A percentile compares a stretch with the other conserved stretches of the same genome.
phyloP scores from a whole-genome alignment of 2,329 filamentous ascomycete genomes.

The Dactylellina leptospora region DNA sequence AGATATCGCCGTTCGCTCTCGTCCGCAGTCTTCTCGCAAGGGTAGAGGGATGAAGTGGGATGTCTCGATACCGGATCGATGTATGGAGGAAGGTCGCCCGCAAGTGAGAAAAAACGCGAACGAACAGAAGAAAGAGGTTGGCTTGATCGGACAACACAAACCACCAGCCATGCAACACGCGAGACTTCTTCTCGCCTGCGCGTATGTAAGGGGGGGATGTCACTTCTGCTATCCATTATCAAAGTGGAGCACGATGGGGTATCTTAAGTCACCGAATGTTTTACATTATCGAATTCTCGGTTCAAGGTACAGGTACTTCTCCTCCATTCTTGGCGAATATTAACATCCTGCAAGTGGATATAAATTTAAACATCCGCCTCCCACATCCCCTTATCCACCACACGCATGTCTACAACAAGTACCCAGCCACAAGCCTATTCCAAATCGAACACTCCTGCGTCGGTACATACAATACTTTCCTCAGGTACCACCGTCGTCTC shows the following conservation, averaged over 20 bases:
- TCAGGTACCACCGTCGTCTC: background rate
- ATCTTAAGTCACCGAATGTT: too few species aligned
- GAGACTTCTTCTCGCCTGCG: too few species aligned
- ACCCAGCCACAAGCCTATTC: background rate
- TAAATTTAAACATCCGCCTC: constrained; percentile 8
- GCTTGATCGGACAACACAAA: constrained; percentile 10
- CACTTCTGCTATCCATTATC: background rate
- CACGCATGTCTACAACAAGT: background rate
- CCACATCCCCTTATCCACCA: background rate
- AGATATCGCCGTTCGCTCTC: too few species aligned
- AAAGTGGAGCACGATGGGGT: too few species aligned
- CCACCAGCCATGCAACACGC: too few species aligned
- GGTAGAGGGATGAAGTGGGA: too few species aligned
- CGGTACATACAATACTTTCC: background rate
- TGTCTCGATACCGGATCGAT: constrained; percentile 26
- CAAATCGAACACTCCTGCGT: too few species aligned
- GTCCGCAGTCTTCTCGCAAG: too few species aligned
- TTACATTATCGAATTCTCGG: constrained; percentile 12
- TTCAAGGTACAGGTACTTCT: constrained; percentile 5
- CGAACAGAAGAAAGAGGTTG: constrained; percentile 14
- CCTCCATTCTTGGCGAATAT: background rate
- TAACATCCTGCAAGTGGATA: background rate
- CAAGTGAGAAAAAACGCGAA: constrained; percentile 16
- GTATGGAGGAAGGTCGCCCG: constrained; percentile 16
- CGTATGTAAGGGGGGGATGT: too few species aligned